Evolutionary conservation across 495 filamentous ascomycete genomes (phyloP), one percentile per base, ranked within the genome.

Genomic region (Xylaria bambusicola): DNA sequence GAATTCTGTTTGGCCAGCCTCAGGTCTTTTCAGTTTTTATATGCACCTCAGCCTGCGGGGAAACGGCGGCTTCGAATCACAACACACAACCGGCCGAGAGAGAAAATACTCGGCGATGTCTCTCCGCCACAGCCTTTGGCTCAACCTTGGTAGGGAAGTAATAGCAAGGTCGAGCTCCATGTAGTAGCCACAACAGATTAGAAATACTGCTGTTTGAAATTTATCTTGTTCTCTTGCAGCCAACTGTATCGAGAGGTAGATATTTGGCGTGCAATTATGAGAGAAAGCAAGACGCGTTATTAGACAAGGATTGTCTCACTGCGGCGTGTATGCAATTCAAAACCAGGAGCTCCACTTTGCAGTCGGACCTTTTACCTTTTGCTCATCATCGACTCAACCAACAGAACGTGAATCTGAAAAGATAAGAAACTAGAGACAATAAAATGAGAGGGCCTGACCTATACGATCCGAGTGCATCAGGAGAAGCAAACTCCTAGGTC

Each of bases 311-410:
- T 70, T 65, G 61, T 60, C 57, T 63, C 40, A 55, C 52, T 61
- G 51, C 45, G 46, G 46, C 46, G 62, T 42, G 60, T 58, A 58
- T 59, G 63, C 58, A 49, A 60, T 60, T 61, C 41, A 53, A 65
- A 72, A 75, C 65, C 72, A 72, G 71, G 72, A 74, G 50, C 58
- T 69, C 71, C 73, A 68, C 67, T 64, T n/a, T 65, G 73, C 73
- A 75, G 77, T 86, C 80, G 62, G 80, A 80, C 82, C 83, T 86
- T 86, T 86, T 86, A 86, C 83, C 83, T 81, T 63, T 69, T n/a
- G 70, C 59, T 82, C 83, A 86, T 86, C 83, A 84, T 71, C 46
- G 80, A 79, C 79, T 51, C 59, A 33, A 29, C 60, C 29, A 27
- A 42, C 18, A 57, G 36, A 47, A 31, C 33, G 18, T 15, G 24